Percentiles rank a stretch among this genome's conserved stretches.
Evolutionary conservation across 257 asterid species (phyloP).

Genomic region (Solanum chiquidenum): DNA sequence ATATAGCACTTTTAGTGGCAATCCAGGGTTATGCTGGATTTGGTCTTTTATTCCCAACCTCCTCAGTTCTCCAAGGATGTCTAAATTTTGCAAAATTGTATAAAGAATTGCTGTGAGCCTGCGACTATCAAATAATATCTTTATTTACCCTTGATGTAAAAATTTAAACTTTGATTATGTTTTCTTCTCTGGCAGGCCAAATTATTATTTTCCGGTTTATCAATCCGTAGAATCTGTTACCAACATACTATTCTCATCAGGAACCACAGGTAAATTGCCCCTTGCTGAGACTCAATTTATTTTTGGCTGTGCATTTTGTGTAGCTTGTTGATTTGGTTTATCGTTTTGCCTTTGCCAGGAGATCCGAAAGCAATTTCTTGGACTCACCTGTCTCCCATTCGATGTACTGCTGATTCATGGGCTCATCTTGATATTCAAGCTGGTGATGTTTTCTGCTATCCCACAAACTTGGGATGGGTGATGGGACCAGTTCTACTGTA

Average conservation of each 20-base stretch:
- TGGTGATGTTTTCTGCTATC: slow-evolving; percentile 85
- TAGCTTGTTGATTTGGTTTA: not conserved
- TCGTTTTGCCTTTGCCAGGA: slow-evolving; percentile 31
- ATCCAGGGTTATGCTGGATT: not conserved
- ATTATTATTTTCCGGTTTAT: slow-evolving; percentile 46
- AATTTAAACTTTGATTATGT: not conserved
- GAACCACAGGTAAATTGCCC: slow-evolving; percentile 65
- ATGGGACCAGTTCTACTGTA: slow-evolving; percentile 81
- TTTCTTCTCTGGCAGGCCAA: slow-evolving; percentile 39
- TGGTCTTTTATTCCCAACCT: not conserved
- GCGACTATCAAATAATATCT: not conserved
- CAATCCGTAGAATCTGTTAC: slow-evolving; percentile 63
- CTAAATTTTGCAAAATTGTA: not conserved
- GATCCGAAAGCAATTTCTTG: slow-evolving; percentile 97
- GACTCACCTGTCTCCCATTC: slow-evolving; percentile 88
- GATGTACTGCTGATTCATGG: slow-evolving; percentile 84
- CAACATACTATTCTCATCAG: slow-evolving; percentile 83
- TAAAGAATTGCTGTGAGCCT: not conserved
- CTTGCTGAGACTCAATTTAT: not conserved
- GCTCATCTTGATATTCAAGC: slow-evolving; percentile 38
- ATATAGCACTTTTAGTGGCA: not conserved
- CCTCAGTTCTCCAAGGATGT: not conserved
- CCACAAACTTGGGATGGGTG: slow-evolving; percentile 97
- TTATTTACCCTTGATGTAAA: not conserved
- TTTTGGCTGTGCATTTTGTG: not conserved